Conservation (phyloP, 2,329 filamentous ascomycete species). For the Atkinsonella texensis region DNA sequence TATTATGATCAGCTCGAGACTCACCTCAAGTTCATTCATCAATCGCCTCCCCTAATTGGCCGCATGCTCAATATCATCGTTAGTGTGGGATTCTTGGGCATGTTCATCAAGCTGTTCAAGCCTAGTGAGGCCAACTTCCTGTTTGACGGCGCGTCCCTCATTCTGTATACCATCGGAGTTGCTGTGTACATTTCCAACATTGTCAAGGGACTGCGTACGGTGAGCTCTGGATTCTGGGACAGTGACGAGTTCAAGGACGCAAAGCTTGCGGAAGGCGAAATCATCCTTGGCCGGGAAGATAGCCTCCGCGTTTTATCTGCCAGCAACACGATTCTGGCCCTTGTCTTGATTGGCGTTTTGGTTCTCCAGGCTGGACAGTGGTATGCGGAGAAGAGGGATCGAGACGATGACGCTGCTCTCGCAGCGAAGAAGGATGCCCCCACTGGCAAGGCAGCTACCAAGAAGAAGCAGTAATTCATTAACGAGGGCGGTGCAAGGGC, state of each 20-base stretch:
- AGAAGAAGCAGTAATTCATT: conserved; percentile 24
- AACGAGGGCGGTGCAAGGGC: background rate
- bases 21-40: conserved; percentile 84
- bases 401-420: conserved; percentile 60
- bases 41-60: conserved; percentile 79
- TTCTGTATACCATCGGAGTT: conserved; percentile 74
- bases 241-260: conserved; percentile 27
- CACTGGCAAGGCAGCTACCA: conserved; percentile 16
- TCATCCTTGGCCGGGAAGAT: conserved; percentile 72
- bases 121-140: conserved; percentile 91
- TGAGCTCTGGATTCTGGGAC: conserved; percentile 57
- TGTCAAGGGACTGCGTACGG: conserved; percentile 80
- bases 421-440: conserved; percentile 26
- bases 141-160: conserved; percentile 75
- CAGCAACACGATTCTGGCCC: conserved; percentile 89
- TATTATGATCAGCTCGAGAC: conserved; percentile 81
- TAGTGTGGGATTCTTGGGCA: conserved; percentile 72
- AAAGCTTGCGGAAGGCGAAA: conserved; percentile 41
- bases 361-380: conserved; percentile 94
- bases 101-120: conserved; percentile 89
- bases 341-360: conserved; percentile 83
- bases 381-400: conserved; percentile 94
- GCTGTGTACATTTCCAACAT: conserved; percentile 95
- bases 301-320: conserved; percentile 82
- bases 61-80: conserved; percentile 93